Base-by-base conservation (phyloP, 805 yeast genomes). In the Metschnikowia chrysomelidarum region DNA sequence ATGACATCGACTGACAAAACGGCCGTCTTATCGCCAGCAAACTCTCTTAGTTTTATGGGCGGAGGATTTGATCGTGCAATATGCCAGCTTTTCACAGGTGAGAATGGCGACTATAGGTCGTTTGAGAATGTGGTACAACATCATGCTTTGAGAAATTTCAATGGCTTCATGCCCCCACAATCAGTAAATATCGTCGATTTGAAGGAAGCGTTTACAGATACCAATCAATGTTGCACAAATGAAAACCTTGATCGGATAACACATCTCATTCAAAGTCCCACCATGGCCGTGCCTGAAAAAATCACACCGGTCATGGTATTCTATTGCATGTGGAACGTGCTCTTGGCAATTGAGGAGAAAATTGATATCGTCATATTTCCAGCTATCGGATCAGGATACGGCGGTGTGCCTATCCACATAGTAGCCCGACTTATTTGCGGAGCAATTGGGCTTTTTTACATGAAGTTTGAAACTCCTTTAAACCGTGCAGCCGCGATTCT, bases 311-410 rank as follows among this genome's bases (percentile, higher is more conserved):
- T n/a, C 27, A 34, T 38, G 6, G 36, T 56, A 18, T 56, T 57
- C 23, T 46, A 54, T 30, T 41, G 43, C 18, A 27, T 48, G 20
- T 57, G 60, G 60, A 53, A 48, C 37, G 27, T 50, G 17, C 30
- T 56, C 13, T 19, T 37, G 20, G 31, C 40, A 3, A 16, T 15
- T 4, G 24, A 30, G 8, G 34, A 24, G 18, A n/a, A 25, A 14
- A n/a, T 40, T 4, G 37, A 32, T 7, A 46, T 43, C 24, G 28
- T 54, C 24, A 32, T 57, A 5, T 36, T 56, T n/a, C 62, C 62
- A 2, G 60, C 56, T 2, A 38, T 57, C 8, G 62, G 60, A 5
- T 50, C 60, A 3, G 62, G 62, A 1, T 51, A 47, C 36, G 62
- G 62, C 4, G 39, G 40, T 2, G 23, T 55, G 13, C 47, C 45